These are phyloP conservation scores for Cladorrhinum sp. DNA, from an alignment of 2,329 filamentous ascomycete genomes.

Conservation along the genomic window DNA sequence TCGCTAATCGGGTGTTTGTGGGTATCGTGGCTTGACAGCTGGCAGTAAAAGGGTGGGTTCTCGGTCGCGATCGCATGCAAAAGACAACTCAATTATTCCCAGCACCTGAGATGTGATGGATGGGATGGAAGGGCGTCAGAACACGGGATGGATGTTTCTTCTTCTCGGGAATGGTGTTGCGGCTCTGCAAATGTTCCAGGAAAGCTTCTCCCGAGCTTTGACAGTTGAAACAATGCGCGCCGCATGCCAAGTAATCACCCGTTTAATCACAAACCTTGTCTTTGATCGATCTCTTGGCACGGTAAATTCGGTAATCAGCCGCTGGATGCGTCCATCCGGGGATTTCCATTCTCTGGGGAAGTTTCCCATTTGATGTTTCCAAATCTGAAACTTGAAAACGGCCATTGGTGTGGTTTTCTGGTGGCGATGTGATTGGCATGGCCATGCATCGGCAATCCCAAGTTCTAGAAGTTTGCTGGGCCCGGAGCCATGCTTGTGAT, in stretches of 20 bases:
- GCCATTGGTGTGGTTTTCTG: not conserved
- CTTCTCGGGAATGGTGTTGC: slow-evolving; percentile 1
- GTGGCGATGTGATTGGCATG: too few relatives aligned
- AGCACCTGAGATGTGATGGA: not conserved
- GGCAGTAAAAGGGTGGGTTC: too few relatives aligned
- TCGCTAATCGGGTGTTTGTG: too few relatives aligned
- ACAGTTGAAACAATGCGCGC: slow-evolving; percentile 2
- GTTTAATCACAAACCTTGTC: slow-evolving; percentile 7
- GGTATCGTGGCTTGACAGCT: not conserved
- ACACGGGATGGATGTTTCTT: not conserved
- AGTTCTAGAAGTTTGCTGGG: too few relatives aligned
- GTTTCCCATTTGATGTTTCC: too few relatives aligned
- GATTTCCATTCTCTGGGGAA: not conserved
- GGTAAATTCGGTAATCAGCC: not conserved
- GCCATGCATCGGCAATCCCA: too few relatives aligned
- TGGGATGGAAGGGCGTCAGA: not conserved
- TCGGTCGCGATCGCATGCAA: too few relatives aligned
- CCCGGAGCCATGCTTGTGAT: too few relatives aligned
- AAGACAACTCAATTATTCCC: not conserved
- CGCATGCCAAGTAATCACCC: slow-evolving; percentile 5
- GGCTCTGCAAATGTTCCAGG: slow-evolving; percentile 1
- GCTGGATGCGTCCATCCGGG: not conserved
- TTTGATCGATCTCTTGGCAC: not conserved
- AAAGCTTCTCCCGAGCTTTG: not conserved
- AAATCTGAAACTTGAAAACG: not conserved